Conservation (phyloP, 2,329 filamentous ascomycete species). For the Arthrobotrys sphaeroides region DNA sequence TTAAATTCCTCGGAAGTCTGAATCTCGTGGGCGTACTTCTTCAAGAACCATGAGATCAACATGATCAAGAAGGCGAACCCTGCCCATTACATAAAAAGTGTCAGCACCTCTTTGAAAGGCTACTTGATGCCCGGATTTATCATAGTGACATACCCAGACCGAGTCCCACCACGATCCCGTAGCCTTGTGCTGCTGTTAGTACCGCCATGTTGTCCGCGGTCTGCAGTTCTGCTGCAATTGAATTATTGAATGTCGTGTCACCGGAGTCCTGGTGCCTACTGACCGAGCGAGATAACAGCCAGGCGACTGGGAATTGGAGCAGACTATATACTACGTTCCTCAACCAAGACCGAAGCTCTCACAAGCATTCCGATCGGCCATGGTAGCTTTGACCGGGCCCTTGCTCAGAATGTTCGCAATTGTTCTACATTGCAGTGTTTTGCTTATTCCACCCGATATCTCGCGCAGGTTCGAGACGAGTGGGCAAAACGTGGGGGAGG, state of each 20-base stretch:
- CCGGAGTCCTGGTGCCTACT: slow-evolving; percentile 25
- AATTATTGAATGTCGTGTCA: slow-evolving; percentile 34
- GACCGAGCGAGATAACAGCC: slow-evolving; percentile 23
- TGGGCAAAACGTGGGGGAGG: slow-evolving; percentile 45
- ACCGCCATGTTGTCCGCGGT: slow-evolving; percentile 41
- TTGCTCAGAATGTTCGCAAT: slow-evolving; percentile 36
- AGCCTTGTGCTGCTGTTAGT: slow-evolving; percentile 40
- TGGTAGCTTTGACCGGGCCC: slow-evolving; percentile 16
- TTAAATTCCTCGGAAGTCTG: slow-evolving; percentile 86
- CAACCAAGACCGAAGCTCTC: slow-evolving; percentile 23
- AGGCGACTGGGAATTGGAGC: slow-evolving; percentile 18
- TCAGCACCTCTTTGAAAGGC: neutral
- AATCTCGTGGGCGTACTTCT: slow-evolving; percentile 68
- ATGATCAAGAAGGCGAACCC: slow-evolving; percentile 53
- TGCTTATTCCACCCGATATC: slow-evolving; percentile 43
- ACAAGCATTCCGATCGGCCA: slow-evolving; percentile 28
- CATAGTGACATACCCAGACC: slow-evolving; percentile 28
- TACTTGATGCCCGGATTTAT: neutral
- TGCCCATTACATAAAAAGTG: neutral
- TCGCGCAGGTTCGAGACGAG: slow-evolving; percentile 40
- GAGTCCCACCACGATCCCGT: slow-evolving; percentile 52
- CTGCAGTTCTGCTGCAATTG: slow-evolving; percentile 32
- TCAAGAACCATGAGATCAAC: slow-evolving; percentile 52
- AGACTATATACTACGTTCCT: slow-evolving; percentile 48
- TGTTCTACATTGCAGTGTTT: slow-evolving; percentile 27